Base-by-base conservation (phyloP, 1,139 yeast genomes). In the Scheffersomyces quercinus region DNA sequence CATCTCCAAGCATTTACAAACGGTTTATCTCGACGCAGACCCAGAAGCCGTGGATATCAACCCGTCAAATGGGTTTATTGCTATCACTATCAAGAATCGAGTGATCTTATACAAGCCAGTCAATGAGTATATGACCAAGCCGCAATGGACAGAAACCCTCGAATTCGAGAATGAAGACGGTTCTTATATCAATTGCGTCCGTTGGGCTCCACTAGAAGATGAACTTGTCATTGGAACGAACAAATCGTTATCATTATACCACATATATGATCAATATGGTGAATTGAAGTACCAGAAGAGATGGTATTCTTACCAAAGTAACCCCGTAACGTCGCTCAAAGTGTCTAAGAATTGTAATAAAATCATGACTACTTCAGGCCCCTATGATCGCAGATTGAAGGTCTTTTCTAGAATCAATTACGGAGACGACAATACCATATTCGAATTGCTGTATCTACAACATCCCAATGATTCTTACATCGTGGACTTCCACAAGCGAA, bases 331-430 rank as follows among this genome's bases (percentile, higher is more conserved):
- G 42, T 59, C 67, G 39, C 76, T 83, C 5, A 67, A 70, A 32
- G 78, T 84, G 36, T 81, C 95, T 0, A 81, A 79, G 20, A 85
- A 85, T 51, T 81, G 89, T 0, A 79, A 78, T 45, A 70, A 83
- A 39, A 80, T 91, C 24, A 85, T 91, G 3, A 55, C 67, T 11
- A 77, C 85, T 40, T 74, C 80, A 38, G 83, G 84, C 0, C 67
- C 67, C 37, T 79, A 76, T 56, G 96, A 88, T 58, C 70, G 76
- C 39, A 67, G 85, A 11, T 82, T 88, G 29, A 88, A 88, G 58
- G 74, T 90, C 4, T 91, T 97, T 96, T 75, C 83, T 40, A 70
- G 97, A 37, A 70, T 83, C 3, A 79, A 85, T 10, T 87, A 83
- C 55, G 93, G 88, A 10, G 72, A 75, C 34, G 85, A 81, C 20